Percentiles rank a stretch among this genome's conserved stretches.
Conservation (phyloP, 2,329 filamentous ascomycete species). For the Colletotrichum melonis region DNA sequence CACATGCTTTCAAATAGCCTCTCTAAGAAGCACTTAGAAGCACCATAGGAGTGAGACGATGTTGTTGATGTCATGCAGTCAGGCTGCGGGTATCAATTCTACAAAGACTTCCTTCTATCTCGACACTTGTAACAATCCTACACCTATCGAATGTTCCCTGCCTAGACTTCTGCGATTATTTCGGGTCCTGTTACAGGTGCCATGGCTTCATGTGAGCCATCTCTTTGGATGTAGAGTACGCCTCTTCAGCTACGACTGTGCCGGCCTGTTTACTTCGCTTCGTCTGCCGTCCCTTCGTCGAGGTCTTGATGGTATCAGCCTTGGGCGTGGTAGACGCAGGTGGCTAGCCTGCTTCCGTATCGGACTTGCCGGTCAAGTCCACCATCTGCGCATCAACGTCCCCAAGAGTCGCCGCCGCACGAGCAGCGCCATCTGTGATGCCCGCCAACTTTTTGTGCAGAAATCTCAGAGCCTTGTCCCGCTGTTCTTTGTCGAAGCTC, state of each 20-base stretch:
- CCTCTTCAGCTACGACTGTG: background rate
- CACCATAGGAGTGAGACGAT: background rate
- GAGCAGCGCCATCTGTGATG: background rate
- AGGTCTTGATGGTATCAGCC: background rate
- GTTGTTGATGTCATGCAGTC: background rate
- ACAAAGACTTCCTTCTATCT: background rate
- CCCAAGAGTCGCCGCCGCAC: background rate
- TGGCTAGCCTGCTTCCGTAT: background rate
- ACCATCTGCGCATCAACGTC: background rate
- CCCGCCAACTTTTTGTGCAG: background rate
- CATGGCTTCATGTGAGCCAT: background rate
- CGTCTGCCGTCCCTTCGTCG: background rate
- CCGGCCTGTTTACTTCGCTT: background rate
- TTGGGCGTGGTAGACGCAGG: background rate
- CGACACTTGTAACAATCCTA: too few species aligned
- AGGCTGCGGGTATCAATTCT: constrained; percentile 6
- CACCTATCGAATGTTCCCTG: background rate
- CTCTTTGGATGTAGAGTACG: background rate
- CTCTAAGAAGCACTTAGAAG: background rate
- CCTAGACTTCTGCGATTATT: background rate
- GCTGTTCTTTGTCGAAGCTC: background rate
- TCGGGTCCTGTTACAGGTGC: background rate
- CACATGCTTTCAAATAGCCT: background rate
- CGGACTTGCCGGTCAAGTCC: background rate
- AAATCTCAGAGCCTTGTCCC: background rate